Evolutionary conservation across 2,329 filamentous ascomycete species (phyloP).

Genomic region (Atkinsonella hypoxylon): DNA sequence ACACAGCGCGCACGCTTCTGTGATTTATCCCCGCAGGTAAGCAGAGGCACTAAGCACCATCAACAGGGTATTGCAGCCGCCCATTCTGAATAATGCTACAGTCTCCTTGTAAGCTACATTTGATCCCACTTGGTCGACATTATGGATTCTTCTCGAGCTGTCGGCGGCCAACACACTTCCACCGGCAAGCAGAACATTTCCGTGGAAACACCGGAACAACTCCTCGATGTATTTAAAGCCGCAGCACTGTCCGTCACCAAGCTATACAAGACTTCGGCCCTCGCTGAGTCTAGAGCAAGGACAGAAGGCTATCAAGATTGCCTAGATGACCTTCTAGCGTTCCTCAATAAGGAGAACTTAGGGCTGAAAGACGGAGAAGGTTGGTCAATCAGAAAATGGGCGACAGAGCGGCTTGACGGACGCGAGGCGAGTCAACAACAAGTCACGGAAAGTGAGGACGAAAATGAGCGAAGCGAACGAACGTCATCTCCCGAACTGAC

Average conservation of each 20-base stretch:
- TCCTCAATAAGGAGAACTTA: slow-evolving; percentile 72
- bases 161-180: slow-evolving; percentile 8
- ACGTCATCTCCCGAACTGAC: slow-evolving; percentile 47
- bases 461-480: slow-evolving; percentile 49
- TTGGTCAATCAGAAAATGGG: slow-evolving; percentile 50
- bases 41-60: not conserved
- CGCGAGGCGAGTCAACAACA: slow-evolving; percentile 40
- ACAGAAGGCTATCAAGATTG: slow-evolving; percentile 87
- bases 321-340: slow-evolving; percentile 75
- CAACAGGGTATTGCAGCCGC: not conserved
- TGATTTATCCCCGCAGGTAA: not conserved
- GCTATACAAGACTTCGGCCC: slow-evolving; percentile 83
- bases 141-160: slow-evolving; percentile 9
- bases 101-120: not conserved
- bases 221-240: slow-evolving; percentile 82
- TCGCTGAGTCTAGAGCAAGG: slow-evolving; percentile 63
- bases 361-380: slow-evolving; percentile 71
- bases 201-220: slow-evolving; percentile 42
- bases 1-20: not conserved
- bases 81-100: not conserved
- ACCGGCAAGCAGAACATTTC: slow-evolving; percentile 19
- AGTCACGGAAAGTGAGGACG: slow-evolving; percentile 56
- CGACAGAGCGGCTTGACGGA: slow-evolving; percentile 57
- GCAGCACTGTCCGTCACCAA: slow-evolving; percentile 92
- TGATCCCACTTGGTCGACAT: not conserved